These are phyloP conservation scores for Solanum habrochaites DNA, from an alignment of 257 asterid species.

Conservation along the genomic window DNA sequence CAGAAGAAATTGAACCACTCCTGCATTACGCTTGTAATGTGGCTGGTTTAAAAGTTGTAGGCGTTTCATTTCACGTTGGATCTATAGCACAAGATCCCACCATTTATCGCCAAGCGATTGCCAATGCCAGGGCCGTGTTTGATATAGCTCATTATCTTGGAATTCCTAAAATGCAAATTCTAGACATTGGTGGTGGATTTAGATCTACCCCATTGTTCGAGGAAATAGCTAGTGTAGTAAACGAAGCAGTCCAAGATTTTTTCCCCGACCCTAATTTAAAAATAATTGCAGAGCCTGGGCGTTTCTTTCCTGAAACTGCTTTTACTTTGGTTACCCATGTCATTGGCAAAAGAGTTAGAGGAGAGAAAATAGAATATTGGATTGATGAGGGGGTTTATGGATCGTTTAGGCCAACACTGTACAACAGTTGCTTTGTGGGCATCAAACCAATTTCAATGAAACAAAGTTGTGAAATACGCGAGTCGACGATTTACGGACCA, in stretches of 20 bases:
- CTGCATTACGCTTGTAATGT: not conserved
- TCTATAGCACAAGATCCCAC: not conserved
- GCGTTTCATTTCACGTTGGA: slow-evolving; percentile 5
- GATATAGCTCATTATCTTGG: not conserved
- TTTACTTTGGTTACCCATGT: not conserved
- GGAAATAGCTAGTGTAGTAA: not conserved
- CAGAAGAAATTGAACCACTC: not conserved
- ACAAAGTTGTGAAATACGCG: not conserved
- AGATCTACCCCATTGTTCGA: not conserved
- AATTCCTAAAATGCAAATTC: not conserved
- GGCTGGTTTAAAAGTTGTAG: not conserved
- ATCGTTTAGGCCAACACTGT: slow-evolving; percentile 2
- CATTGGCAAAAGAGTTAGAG: not conserved
- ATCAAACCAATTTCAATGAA: not conserved
- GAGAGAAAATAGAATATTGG: slow-evolving; percentile 4
- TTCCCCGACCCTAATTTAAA: not conserved
- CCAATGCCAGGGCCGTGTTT: not conserved
- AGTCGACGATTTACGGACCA: not conserved
- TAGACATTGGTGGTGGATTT: not conserved
- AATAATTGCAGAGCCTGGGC: not conserved
- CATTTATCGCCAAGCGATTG: not conserved
- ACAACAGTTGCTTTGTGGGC: not conserved
- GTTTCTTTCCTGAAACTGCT: not conserved
- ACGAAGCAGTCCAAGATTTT: not conserved
- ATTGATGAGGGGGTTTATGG: slow-evolving; percentile 7